These are phyloP conservation scores for Aspergillus amoenus DNA, from an alignment of 2,329 filamentous ascomycete genomes.

Conservation along the genomic window DNA sequence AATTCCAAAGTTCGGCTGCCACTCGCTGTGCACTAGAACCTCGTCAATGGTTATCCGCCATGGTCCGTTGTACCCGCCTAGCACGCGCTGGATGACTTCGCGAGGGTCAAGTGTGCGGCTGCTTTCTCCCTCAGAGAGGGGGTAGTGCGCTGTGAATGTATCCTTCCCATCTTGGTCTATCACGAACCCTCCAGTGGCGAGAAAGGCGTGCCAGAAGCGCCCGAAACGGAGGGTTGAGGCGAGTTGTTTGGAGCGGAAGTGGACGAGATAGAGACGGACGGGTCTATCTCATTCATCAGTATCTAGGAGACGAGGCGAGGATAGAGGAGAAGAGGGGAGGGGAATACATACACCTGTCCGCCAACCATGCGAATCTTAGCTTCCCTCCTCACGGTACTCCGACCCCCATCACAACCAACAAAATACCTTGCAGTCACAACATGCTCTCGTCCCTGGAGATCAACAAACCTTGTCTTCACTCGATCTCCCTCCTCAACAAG, in stretches of 20 bases:
- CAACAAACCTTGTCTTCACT: conserved; percentile 18
- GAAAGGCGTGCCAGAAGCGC: conserved; percentile 36
- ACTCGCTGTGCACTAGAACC: conserved; percentile 30
- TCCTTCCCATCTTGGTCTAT: conserved; percentile 35
- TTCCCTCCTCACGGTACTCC: conserved; percentile 23
- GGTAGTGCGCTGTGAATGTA: conserved; percentile 34
- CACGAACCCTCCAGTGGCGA: conserved; percentile 23
- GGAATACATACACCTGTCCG: conserved; percentile 24
- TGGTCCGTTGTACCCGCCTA: conserved; percentile 20
- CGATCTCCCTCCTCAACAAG: conserved; percentile 18
- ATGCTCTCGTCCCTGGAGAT: conserved; percentile 19
- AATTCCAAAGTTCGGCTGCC: conserved; percentile 30
- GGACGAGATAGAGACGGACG: conserved; percentile 25
- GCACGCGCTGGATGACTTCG: conserved; percentile 21
- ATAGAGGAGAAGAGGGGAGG: not conserved
- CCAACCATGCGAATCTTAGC: conserved; percentile 25
- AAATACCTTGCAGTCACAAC: conserved; percentile 24
- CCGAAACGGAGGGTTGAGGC: conserved; percentile 23
- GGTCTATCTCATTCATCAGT: not conserved
- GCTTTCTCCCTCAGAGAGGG: conserved; percentile 13
- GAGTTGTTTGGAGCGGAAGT: conserved; percentile 34
- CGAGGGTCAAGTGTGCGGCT: conserved; percentile 20
- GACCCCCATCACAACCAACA: conserved; percentile 30
- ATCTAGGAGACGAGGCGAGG: not conserved
- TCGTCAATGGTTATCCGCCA: conserved; percentile 33